Conservation (phyloP, 768 basidiomycete genomes). For the Tricholoma sp. region DNA sequence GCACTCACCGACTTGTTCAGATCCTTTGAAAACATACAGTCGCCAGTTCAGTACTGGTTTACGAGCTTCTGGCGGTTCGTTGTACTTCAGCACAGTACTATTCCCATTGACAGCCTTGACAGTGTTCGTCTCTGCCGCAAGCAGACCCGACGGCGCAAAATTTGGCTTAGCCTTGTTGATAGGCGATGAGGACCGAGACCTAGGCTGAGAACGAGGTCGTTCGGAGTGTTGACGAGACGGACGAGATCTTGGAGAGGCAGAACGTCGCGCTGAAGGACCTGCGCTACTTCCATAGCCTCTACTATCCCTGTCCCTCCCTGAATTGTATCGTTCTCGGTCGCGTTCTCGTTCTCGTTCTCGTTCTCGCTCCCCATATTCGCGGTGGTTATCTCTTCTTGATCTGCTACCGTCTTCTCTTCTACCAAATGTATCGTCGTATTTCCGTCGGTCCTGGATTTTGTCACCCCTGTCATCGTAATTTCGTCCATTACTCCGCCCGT, state of each 20-base stretch:
- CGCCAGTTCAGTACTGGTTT: slow-evolving; percentile 90
- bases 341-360: slow-evolving; percentile 37
- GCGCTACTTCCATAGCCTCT: slow-evolving; percentile 18
- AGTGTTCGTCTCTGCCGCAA: slow-evolving; percentile 96
- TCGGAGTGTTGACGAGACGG: slow-evolving; percentile 32
- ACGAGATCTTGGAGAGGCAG: slow-evolving; percentile 56
- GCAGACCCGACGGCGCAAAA: slow-evolving; percentile 80
- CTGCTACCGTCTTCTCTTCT: slow-evolving; percentile 7
- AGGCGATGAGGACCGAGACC: slow-evolving; percentile 41
- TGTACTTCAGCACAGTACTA: slow-evolving; percentile 88
- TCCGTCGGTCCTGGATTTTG: slow-evolving; percentile 9
- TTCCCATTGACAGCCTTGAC: slow-evolving; percentile 72
- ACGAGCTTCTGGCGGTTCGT: slow-evolving; percentile 96
- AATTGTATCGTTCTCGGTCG: slow-evolving; percentile 41
- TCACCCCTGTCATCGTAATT: slow-evolving; percentile 9
- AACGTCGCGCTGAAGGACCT: slow-evolving; percentile 39
- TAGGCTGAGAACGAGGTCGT: slow-evolving; percentile 31
- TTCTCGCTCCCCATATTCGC: slow-evolving; percentile 16
- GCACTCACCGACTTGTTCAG: slow-evolving; percentile 81
- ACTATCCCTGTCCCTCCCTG: slow-evolving; percentile 20
- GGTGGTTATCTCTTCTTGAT: slow-evolving; percentile 8
- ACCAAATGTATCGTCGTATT: slow-evolving; percentile 2
- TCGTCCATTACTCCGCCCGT: slow-evolving; percentile 1
- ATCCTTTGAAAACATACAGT: slow-evolving; percentile 95
- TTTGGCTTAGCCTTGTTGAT: slow-evolving; percentile 80